Evolutionary conservation across 805 yeast species (phyloP), one percentile per base, ranked within the genome.

Genomic region (Ogataea allantospora): DNA sequence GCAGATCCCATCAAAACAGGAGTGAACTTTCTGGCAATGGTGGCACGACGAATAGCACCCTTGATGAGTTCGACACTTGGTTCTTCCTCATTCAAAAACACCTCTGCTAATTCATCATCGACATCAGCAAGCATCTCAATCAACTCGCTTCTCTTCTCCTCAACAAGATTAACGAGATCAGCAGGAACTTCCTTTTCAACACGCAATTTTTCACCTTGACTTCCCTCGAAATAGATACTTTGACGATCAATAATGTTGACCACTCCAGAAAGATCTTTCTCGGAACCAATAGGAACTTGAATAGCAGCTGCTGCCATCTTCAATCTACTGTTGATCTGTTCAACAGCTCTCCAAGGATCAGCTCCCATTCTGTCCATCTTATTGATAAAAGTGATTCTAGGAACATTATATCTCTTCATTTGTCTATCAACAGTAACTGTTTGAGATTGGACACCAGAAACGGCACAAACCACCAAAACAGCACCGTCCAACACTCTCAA

Each of bases 1-100:
- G 99, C 99, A 33, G 97, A 88, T 15, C 99, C 99, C 97, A 93
- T 93, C 49, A 91, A 71, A n/a, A 93, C 98, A n/a, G 99, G 99
- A 10, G 98, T 88, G 71, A 93, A 93, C 60, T 77, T 85, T 68
- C 97, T 80, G 21, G 89, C 95, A 65, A 91, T 91, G 13, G 99
- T 93, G 34, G 97, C 77, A 56, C 96, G 80, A 65, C 99, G 83
- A 52, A 93, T 93, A 28, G 96, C 98, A 35, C 62, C 78, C 59
- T 83, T 80, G 48, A 93, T 83, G 67, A 93, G 95, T 42, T 81
- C 83, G 19, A 74, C 72, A 21, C 88, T 71, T 41, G 99, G 98
- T 53, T 80, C 93, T 53, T 78, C 75, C 61, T 95, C 99, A 49
- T 88, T 96, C 56, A 93, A 69, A 63, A 75, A 89, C 46, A 93